Evolutionary conservation across 495 filamentous ascomycete species (phyloP).

Genomic region (Glutinoglossum americanum): DNA sequence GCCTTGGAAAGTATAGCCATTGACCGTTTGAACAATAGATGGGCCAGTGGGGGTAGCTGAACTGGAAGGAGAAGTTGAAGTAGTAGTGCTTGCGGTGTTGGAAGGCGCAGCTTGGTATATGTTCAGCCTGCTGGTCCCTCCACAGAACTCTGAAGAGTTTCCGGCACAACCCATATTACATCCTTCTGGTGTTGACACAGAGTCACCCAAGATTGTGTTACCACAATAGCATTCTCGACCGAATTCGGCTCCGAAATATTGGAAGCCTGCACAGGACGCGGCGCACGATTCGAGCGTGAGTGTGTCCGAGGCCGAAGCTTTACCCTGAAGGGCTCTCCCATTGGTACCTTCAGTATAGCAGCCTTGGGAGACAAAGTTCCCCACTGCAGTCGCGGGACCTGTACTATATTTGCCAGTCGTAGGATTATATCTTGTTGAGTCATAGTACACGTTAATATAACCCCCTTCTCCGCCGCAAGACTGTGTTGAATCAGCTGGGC

Average conservation of each 20-base stretch:
- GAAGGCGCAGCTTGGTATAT: conserved; percentile 15
- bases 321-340: background rate
- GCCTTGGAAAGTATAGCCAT: background rate
- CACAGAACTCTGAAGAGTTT: conserved; percentile 21
- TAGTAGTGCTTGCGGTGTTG: conserved; percentile 8
- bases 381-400: background rate
- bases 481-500: conserved; percentile 16
- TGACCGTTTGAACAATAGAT: background rate
- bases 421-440: conserved; percentile 14
- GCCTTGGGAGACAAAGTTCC: background rate
- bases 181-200: conserved; percentile 7
- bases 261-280: background rate
- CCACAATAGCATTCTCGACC: conserved; percentile 19
- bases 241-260: background rate
- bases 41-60: background rate
- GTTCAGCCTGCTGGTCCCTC: conserved; percentile 18
- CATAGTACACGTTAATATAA: conserved; percentile 22
- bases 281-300: background rate
- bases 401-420: background rate
- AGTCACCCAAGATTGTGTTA: conserved; percentile 7
- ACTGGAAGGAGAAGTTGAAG: conserved; percentile 2
- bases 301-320: background rate
- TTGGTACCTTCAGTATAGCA: conserved; percentile 1
- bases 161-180: conserved; percentile 19
- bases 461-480: conserved; percentile 22